These are phyloP conservation scores for Metschnikowia cerradonensis DNA, from an alignment of 805 yeast species.

Conservation along the genomic window DNA sequence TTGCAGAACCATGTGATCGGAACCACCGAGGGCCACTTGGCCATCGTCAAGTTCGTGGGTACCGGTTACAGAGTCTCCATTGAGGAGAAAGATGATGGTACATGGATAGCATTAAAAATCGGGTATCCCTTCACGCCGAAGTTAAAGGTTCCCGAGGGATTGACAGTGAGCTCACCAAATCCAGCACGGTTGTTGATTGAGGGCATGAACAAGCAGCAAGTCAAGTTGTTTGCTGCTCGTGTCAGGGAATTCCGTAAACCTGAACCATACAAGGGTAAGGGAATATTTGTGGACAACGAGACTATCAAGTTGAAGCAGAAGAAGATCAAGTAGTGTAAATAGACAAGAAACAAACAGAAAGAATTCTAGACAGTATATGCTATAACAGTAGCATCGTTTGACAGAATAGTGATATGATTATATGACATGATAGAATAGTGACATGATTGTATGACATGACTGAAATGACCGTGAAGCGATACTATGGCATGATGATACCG, in stretches of 20 bases:
- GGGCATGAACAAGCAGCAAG: conserved; percentile 85
- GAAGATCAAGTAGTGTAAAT: conserved; percentile 69
- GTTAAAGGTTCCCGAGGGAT: conserved; percentile 69
- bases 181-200: conserved; percentile 84
- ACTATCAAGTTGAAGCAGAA: conserved; percentile 86
- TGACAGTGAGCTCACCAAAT: conserved; percentile 71
- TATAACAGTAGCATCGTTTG: neutral
- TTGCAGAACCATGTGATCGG: conserved; percentile 79
- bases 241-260: conserved; percentile 88
- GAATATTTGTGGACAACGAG: conserved; percentile 88
- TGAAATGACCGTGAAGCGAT: too few species aligned
- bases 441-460: too few species aligned
- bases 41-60: conserved; percentile 86
- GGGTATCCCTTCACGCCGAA: conserved; percentile 84
- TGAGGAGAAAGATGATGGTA: conserved; percentile 51
- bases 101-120: conserved; percentile 70
- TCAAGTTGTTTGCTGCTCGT: conserved; percentile 82
- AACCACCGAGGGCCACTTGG: conserved; percentile 87
- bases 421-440: too few species aligned
- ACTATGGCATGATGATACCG: too few species aligned
- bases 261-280: conserved; percentile 98
- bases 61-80: conserved; percentile 92
- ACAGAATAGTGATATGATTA: too few species aligned
- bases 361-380: neutral
- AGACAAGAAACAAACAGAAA: neutral